Base-by-base conservation (phyloP, 768 basidiomycete genomes). In the Trametes elegans region DNA sequence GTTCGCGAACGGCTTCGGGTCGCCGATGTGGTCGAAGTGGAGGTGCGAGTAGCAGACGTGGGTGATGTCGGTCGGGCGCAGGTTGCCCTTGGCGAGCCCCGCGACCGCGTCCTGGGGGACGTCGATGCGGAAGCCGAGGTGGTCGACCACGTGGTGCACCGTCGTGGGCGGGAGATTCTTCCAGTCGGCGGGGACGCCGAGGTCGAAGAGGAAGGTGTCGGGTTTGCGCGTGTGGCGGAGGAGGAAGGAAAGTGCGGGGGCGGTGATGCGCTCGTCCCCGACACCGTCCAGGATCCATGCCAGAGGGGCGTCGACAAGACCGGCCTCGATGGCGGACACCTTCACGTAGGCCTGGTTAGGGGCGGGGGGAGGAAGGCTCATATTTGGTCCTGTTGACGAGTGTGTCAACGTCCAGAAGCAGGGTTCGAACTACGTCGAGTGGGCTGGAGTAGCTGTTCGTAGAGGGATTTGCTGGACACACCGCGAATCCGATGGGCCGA, bases 311-410 rank as follows among this genome's bases (percentile, higher is more conserved):
- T 59, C 58, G 3, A 84, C 66, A 16, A 71, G 58, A 3, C 83
- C 84, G 0, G 74, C 77, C 55, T 81, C 78, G 27, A 85, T 73
- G 0, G 78, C 82, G 32, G 84, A 85, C 28, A 84, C 75, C 27
- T 74, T 57, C 54, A 79, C 76, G 61, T 75, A 83, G 0, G 81
- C 68, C 59, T 84, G 83, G 48, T 74, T 67, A 0, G 61, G 42
- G 10, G 59, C 27, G 3, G 79, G 77, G 3, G 64, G 58, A 7
- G 80, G 81, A 31, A 82, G 68, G 35, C 59, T 57, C 55, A 61
- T 55, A 8, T 0, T n/a, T n/a, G n/a, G n/a, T n/a, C n/a, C n/a
- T n/a, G n/a, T n/a, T n/a, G n/a, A n/a, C n/a, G n/a, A n/a, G n/a
- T n/a, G n/a, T n/a, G n/a, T n/a, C n/a, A n/a, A n/a, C n/a, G n/a